Base-by-base conservation (phyloP, 306 rosid species). In the Dryas alaskensis region DNA sequence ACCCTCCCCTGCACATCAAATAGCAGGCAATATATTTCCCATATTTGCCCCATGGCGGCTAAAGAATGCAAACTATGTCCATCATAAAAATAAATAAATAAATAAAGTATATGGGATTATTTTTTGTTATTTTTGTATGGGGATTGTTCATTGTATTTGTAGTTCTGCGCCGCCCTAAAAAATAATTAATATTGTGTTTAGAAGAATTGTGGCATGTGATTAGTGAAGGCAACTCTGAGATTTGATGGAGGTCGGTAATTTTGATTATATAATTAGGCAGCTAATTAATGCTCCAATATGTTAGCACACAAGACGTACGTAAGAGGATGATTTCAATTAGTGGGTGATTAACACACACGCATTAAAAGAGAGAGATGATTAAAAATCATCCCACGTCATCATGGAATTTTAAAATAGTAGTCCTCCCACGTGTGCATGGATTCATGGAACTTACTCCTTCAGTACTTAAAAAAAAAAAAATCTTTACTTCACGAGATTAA, bases 191-290 rank as follows among this genome's bases (percentile, higher is more conserved):
- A 31, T 22, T 22, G 51, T 53, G 40, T 40, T 17, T 0, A 11
- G 39, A 40, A 19, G 63, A 25, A 59, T 45, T 58, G 2, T 46
- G 57, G 54, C 54, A 71, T 25, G 66, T 58, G 67, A 44, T 58
- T 25, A 45, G 55, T 14, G 57, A 58, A 58, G 67, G 65, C 54
- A 44, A 22, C 65, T 71, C 19, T 10, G 42, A 70, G 63, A 11
- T 42, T 70, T 54, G 22, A 70, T 17, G 64, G 9, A 46, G 3
- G 51, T 70, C 11, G 17, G 5, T 37, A 3, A 17, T 4, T 22
- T 45, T 47, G 5, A 19, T 10, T 54, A 46, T 31, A 27, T 4
- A 44, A 72, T 57, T 22, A 22, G 40, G 17, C 37, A 31, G 37
- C 25, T 46, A 45, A 6, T 72, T 46, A 45, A 6, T 72, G 67